These are phyloP conservation scores for Leccinum sublutescens DNA, from an alignment of 768 basidiomycete genomes.

Conservation along the genomic window DNA sequence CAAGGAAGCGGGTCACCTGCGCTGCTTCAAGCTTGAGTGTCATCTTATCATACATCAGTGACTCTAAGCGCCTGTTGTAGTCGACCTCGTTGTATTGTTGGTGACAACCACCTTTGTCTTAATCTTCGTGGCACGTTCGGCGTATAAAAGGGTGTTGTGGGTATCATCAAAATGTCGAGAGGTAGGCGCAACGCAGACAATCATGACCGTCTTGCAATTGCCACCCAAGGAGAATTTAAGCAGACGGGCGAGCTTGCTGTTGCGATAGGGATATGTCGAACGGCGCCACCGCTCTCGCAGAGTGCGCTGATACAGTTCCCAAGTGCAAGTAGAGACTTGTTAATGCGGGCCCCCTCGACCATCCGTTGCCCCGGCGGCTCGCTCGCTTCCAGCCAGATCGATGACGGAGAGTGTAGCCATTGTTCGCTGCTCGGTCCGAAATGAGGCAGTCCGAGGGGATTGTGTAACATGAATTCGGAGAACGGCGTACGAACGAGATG, in stretches of 20 bases:
- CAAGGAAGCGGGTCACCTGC: too few species aligned
- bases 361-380: conserved; percentile 96
- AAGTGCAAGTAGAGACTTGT: conserved; percentile 95
- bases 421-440: conserved; percentile 78
- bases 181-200: conserved; percentile 95
- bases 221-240: conserved; percentile 98
- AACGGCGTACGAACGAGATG: conserved; percentile 96
- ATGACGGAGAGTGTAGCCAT: conserved; percentile 96
- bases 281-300: conserved; percentile 86
- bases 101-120: conserved; percentile 84
- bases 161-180: conserved; percentile 98
- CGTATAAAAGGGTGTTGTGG: conserved; percentile 96
- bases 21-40: too few species aligned
- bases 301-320: conserved; percentile 99
- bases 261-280: conserved; percentile 95
- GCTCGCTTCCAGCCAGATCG: conserved; percentile 95
- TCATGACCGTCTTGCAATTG: conserved; percentile 99
- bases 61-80: too few species aligned
- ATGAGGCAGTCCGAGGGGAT: conserved; percentile 78
- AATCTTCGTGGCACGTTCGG: conserved; percentile 97
- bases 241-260: conserved; percentile 96
- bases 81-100: too few species aligned
- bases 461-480: conserved; percentile 93
- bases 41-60: too few species aligned
- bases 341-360: conserved; percentile 94